Evolutionary conservation across 2,329 filamentous ascomycete species (phyloP).

Genomic region (Aschersonia sp.): DNA sequence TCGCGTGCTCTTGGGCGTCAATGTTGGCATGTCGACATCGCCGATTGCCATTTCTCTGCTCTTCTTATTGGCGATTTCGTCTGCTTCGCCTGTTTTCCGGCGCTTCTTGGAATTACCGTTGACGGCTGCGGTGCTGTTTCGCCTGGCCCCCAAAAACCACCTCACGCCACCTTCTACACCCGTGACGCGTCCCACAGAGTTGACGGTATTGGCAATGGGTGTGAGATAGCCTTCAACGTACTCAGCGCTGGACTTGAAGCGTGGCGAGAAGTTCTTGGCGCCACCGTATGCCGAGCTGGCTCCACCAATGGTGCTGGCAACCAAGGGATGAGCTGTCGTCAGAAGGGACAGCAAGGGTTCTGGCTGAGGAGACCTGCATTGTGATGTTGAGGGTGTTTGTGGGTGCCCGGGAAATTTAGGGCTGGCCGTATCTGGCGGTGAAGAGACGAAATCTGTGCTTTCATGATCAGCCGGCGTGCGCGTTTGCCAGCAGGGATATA

Average conservation of each 20-base stretch:
- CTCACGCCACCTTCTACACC: slow-evolving; percentile 78
- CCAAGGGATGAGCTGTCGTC: slow-evolving; percentile 73
- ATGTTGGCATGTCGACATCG: slow-evolving; percentile 12
- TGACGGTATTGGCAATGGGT: slow-evolving; percentile 75
- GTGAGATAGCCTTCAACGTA: slow-evolving; percentile 81
- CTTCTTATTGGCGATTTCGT: slow-evolving; percentile 12
- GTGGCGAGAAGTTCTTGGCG: slow-evolving; percentile 81
- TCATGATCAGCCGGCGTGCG: neutral
- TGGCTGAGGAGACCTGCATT: slow-evolving; percentile 31
- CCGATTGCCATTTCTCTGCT: slow-evolving; percentile 1
- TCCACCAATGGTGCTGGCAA: slow-evolving; percentile 72
- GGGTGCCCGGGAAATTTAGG: slow-evolving; percentile 9
- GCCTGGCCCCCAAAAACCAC: slow-evolving; percentile 58
- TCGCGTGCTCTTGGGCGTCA: slow-evolving; percentile 23
- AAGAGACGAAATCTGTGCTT: slow-evolving; percentile 49
- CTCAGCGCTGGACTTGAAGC: slow-evolving; percentile 79
- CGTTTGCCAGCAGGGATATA: neutral
- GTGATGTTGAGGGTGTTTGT: slow-evolving; percentile 2
- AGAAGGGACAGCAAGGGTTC: slow-evolving; percentile 79
- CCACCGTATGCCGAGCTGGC: slow-evolving; percentile 75
- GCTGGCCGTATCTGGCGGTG: slow-evolving; percentile 33
- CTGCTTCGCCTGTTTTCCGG: slow-evolving; percentile 36
- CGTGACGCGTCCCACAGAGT: slow-evolving; percentile 68
- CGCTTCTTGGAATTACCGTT: slow-evolving; percentile 39
- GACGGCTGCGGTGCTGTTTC: slow-evolving; percentile 24